A percentile compares a stretch with the other conserved stretches of the same genome.
Conservation (phyloP, 129 eudicot species). For the Lactuca saligna region DNA sequence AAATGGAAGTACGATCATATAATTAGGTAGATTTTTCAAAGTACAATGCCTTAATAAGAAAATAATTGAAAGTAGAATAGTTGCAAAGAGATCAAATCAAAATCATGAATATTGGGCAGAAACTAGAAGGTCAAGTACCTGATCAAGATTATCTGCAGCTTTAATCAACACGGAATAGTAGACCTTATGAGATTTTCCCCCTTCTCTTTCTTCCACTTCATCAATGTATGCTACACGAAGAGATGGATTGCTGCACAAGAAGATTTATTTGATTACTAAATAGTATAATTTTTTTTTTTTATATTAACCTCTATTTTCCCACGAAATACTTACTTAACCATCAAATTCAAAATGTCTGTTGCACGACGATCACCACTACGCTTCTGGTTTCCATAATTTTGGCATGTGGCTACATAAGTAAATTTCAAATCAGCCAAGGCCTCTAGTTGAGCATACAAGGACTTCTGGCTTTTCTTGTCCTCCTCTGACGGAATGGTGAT, state of each 20-base stretch:
- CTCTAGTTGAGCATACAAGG: constrained; percentile 81
- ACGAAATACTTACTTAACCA: constrained; percentile 81
- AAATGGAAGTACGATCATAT: not conserved
- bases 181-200: constrained; percentile 70
- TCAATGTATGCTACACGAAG: constrained; percentile 98
- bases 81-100: constrained; percentile 9
- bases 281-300: not conserved
- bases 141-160: constrained; percentile 97
- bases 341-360: constrained; percentile 88
- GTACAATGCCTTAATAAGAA: not conserved
- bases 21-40: too few relatives aligned
- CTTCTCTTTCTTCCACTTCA: constrained; percentile 96
- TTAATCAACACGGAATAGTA: constrained; percentile 90
- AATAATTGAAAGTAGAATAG: not conserved
- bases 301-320: not conserved
- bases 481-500: constrained; percentile 64
- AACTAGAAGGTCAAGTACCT: constrained; percentile 45
- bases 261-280: constrained; percentile 11
- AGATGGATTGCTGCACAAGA: constrained; percentile 74
- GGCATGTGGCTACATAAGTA: constrained; percentile 96
- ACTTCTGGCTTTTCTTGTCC: constrained; percentile 85
- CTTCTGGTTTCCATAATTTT: constrained; percentile 96
- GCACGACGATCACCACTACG: constrained; percentile 98
- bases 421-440: constrained; percentile 98
- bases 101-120: constrained; percentile 14